A percentile compares a stretch with the other conserved stretches of the same genome.
Conservation (phyloP, 345 rosid species). For the Clausena lansium region DNA sequence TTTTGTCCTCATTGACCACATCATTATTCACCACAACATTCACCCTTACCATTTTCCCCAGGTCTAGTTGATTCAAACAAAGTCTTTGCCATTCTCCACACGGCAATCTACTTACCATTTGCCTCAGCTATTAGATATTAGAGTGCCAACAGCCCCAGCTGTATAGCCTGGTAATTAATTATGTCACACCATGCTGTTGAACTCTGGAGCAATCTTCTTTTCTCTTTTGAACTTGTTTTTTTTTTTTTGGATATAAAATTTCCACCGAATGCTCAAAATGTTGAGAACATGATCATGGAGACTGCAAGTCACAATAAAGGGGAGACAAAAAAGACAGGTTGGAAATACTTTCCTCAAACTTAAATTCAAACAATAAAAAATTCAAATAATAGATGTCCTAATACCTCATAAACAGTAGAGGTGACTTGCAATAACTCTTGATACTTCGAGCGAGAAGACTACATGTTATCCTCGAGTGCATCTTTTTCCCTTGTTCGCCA, state of each 20-base stretch:
- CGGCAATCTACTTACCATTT: too few relatives aligned
- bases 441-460: slow-evolving; percentile 57
- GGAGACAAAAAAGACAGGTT: not conserved
- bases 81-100: too few relatives aligned
- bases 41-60: too few relatives aligned
- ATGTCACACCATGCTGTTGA: slow-evolving; percentile 49
- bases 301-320: slow-evolving; percentile 28
- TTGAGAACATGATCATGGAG: slow-evolving; percentile 51
- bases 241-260: slow-evolving; percentile 18
- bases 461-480: slow-evolving; percentile 38
- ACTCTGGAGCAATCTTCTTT: slow-evolving; percentile 47
- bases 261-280: slow-evolving; percentile 54
- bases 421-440: not conserved
- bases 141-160: slow-evolving; percentile 45
- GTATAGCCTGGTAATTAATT: slow-evolving; percentile 41
- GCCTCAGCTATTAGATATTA: slow-evolving; percentile 56
- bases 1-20: too few relatives aligned
- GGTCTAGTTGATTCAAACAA: too few relatives aligned
- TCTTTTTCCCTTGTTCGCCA: too few relatives aligned
- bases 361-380: not conserved
- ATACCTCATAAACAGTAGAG: not conserved
- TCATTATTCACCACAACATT: too few relatives aligned
- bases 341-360: not conserved
- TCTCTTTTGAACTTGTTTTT: slow-evolving; percentile 26
- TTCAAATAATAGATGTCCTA: not conserved